Percentiles rank a stretch among this genome's conserved stretches.
phyloP scores from a whole-genome alignment of 352 stramenopile species.

The Phytophthora chlamydospora region DNA sequence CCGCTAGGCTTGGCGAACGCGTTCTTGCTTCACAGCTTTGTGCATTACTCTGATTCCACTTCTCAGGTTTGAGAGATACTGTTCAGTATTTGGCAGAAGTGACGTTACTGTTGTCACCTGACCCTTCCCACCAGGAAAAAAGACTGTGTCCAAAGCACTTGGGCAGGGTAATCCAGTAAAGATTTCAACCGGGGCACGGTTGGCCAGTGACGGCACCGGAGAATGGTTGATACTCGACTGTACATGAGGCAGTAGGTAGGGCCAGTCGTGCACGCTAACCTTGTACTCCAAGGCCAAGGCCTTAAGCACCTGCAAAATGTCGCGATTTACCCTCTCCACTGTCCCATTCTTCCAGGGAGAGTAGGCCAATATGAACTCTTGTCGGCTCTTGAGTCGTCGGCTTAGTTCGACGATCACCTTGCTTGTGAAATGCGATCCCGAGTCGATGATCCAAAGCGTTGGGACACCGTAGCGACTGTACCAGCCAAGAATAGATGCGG shows the following conservation, averaged over 20 bases:
- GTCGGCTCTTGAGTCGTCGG: not conserved
- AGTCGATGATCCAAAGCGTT: conserved; percentile 2
- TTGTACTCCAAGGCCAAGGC: conserved; percentile 6
- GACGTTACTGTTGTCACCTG: not conserved
- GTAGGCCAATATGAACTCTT: conserved; percentile 7
- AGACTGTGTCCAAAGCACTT: conserved; percentile 1
- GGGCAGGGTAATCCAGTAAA: conserved; percentile 12
- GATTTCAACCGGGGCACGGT: conserved; percentile 4
- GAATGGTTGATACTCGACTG: conserved; percentile 10
- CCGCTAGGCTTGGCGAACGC: not conserved
- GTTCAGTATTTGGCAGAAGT: not conserved
- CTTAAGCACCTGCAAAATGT: conserved; percentile 9
- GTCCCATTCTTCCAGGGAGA: conserved; percentile 7
- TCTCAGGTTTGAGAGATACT: not conserved
- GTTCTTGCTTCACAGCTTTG: conserved; percentile 8
- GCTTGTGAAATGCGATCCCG: conserved; percentile 2
- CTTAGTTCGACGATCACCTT: not conserved
- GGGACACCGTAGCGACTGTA: not conserved
- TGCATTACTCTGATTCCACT: conserved; percentile 7
- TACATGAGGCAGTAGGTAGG: conserved; percentile 2
- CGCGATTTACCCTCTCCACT: conserved; percentile 2
- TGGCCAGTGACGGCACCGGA: conserved; percentile 4
- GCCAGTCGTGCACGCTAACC: conserved; percentile 9
- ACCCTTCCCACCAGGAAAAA: conserved; percentile 9
- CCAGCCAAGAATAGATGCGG: conserved; percentile 4